phyloP scores from a whole-genome alignment of 2,329 filamentous ascomycete species.

The Diaporthe vaccinii region DNA sequence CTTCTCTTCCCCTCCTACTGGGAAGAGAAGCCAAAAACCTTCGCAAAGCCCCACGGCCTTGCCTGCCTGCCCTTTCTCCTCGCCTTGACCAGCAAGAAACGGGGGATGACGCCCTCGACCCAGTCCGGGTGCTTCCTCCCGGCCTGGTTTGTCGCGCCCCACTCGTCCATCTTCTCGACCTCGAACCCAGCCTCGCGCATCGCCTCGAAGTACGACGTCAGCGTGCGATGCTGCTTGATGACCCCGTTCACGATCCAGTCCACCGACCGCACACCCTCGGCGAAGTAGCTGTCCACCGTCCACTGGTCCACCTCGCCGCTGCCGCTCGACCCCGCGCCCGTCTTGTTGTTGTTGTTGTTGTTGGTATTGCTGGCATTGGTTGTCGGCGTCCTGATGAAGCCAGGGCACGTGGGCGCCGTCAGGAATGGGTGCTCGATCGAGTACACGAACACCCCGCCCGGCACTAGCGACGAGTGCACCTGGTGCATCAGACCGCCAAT shows the following conservation, averaged over 20 bases:
- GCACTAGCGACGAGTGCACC: constrained; percentile 50
- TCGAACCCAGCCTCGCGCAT: constrained; percentile 54
- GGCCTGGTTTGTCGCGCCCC: constrained; percentile 45
- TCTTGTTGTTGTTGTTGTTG: background rate
- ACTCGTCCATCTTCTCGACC: constrained; percentile 56
- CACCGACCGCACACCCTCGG: constrained; percentile 56
- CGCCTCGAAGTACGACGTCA: constrained; percentile 56
- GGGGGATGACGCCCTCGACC: constrained; percentile 42
- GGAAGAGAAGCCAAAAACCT: constrained; percentile 28
- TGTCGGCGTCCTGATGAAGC: constrained; percentile 43
- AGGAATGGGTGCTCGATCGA: constrained; percentile 63
- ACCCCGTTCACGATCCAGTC: constrained; percentile 59
- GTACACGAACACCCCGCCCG: constrained; percentile 56
- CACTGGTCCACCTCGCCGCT: constrained; percentile 52
- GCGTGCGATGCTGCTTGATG: constrained; percentile 61
- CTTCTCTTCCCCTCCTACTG: constrained; percentile 10
- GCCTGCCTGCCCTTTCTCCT: constrained; percentile 38
- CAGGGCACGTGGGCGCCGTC: constrained; percentile 55
- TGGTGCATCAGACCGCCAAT: constrained; percentile 50
- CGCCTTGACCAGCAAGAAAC: constrained; percentile 42
- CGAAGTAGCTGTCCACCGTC: constrained; percentile 57
- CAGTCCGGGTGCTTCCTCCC: constrained; percentile 45
- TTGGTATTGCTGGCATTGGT: background rate
- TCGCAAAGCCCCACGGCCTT: constrained; percentile 13
- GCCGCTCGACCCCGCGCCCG: constrained; percentile 1